phyloP scores from a whole-genome alignment of 108 stramenopile species.

The Epithemia pelagica region DNA sequence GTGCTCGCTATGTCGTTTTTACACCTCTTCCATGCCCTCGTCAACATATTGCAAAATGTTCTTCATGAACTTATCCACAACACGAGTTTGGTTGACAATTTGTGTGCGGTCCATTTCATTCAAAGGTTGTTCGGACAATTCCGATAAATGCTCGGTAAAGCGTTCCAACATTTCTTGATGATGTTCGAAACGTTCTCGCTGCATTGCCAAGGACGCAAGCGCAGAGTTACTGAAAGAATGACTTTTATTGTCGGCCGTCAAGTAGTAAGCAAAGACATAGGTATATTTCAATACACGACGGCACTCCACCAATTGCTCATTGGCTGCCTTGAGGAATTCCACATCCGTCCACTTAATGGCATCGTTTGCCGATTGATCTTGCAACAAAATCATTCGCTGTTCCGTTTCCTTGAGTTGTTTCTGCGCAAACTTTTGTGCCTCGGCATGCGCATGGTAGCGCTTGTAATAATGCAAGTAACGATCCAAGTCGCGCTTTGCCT shows the following conservation, averaged over 20 bases:
- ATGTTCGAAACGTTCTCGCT: conserved; percentile 94
- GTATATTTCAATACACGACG: conserved; percentile 97
- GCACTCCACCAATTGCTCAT: conserved; percentile 94
- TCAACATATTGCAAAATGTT: conserved; percentile 86
- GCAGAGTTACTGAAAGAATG: not conserved
- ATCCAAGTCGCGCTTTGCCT: conserved; percentile 91
- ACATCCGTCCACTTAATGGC: conserved; percentile 90
- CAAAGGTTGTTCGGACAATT: conserved; percentile 78
- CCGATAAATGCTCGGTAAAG: conserved; percentile 91
- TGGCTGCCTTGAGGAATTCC: conserved; percentile 94
- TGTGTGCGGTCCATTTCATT: conserved; percentile 89
- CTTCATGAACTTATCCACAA: conserved; percentile 89
- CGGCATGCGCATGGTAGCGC: conserved; percentile 89
- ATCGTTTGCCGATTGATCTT: conserved; percentile 70
- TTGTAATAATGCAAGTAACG: conserved; percentile 99
- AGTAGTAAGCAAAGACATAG: conserved; percentile 91
- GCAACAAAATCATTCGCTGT: conserved; percentile 84
- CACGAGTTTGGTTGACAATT: conserved; percentile 93
- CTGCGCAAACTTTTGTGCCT: conserved; percentile 89
- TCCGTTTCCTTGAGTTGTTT: conserved; percentile 85
- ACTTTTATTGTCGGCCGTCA: conserved; percentile 16
- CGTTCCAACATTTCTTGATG: conserved; percentile 98
- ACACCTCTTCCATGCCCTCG: conserved; percentile 72
- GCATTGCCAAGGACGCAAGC: conserved; percentile 18
- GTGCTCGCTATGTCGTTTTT: no score